Evolutionary conservation across 2,329 filamentous ascomycete species (phyloP), one percentile per base, ranked within the genome.

Genomic region (Phialophora tarda): DNA sequence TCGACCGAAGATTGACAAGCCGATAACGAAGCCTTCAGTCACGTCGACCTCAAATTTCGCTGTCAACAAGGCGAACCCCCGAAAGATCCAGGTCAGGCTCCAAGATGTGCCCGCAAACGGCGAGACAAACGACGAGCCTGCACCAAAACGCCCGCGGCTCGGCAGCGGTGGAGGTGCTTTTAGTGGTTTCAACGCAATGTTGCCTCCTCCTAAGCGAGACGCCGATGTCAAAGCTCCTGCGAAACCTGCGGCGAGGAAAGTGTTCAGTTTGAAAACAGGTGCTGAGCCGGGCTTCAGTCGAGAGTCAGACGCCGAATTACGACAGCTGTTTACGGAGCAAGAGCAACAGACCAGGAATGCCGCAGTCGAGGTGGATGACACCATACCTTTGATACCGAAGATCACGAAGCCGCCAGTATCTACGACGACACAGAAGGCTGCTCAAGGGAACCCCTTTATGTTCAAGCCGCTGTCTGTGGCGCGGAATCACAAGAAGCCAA

Each of bases 381-480:
- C 65, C 5, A 63, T 63, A 67, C 62, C 63, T 38, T 38, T 65
- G 7, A 41, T 65, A n/a, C 59, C 67, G 10, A 65, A 65, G 58
- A 72, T 81, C n/a, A 80, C 82, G 10, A 81, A 79, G 67, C 72
- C 72, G 77, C 21, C 79, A 79, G 54, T 83, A 84, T n/a, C 79
- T 82, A 34, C 84, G 86, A 72, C 83, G 84, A 59, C 74, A 4
- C 74, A 78, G 44, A 71, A 76, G 24, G 84, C 84, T 50, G 83
- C 87, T 73, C 87, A 87, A 73, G 91, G 91, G 23, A 95, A 93
- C 72, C 87, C 92, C 12, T 86, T 93, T 77, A 91, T 92, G 87
- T 97, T 98, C 78, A 91, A 89, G 75, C 94, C 94, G 3, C 82
- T 97, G 44, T 97, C 93, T 0, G 93, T 97, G 14, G 87, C 89